Base-by-base conservation (phyloP, 2,329 filamentous ascomycete species). In the Trichoderma sp. region DNA sequence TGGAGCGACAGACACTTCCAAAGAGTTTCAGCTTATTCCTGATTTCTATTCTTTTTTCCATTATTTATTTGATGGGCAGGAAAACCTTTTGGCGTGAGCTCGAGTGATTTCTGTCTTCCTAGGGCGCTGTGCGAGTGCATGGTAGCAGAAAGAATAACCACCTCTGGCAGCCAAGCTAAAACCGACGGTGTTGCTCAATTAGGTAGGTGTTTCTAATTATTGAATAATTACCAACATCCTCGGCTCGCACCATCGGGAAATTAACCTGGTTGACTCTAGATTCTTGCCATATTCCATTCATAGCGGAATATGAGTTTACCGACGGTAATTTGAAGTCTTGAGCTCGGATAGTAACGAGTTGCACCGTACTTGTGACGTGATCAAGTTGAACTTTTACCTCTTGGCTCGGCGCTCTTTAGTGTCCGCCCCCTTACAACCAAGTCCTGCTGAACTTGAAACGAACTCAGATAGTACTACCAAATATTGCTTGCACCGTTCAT, bases 181-280 rank as follows among this genome's bases (percentile, higher is more conserved):
- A 37, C 19, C 31, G 35, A 43, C 40, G 40, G 19, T 43, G 31
- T 35, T 57, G n/a, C 62, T 57, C n/a, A 47, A 66, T 66, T 47
- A 40, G 53, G 62, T 57, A 66, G 62, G 62, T 66, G 53, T n/a
- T 49, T 57, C 2, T 40, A 43, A 56, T 24, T 31, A 29, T 24
- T 24, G 40, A n/a, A 37, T 49, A 16, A 24, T 27, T 33, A 24
- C 31, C 55, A 52, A 31, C 33, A 27, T 59, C 11, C 33, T 49
- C 27, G 24, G 40, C 3, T n/a, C 53, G 31, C 40, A 29, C 55
- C 24, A 43, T 64, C 47, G 19, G 5, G 52, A 56, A 40, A 33
- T 13, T 5, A 43, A 13, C 13, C 19, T 21, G 4, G 27, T 21
- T 37, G 53, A 31, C 33, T 56, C 16, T 53, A 29, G 10, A n/a